Evolutionary conservation across 352 stramenopile genomes (phyloP).

Genomic region (Plasmopara muralis): DNA sequence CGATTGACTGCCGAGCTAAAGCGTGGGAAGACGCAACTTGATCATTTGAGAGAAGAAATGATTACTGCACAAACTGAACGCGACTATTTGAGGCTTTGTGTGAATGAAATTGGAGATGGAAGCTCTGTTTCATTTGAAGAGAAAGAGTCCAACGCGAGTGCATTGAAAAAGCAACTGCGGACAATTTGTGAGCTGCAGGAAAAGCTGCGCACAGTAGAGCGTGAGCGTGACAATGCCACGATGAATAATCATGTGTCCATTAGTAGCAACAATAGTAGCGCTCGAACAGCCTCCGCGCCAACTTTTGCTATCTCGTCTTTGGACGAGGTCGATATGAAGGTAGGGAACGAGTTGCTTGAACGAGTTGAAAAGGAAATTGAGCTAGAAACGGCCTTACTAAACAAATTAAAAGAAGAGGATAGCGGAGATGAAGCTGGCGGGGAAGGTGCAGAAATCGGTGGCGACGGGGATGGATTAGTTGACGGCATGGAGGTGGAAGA

Average conservation of each 20-base stretch:
- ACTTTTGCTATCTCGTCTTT: constrained; percentile 35
- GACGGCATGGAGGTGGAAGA: constrained; percentile 34
- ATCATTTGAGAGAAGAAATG: constrained; percentile 81
- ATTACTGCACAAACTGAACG: constrained; percentile 79
- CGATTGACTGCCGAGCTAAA: constrained; percentile 72
- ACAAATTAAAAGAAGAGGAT: constrained; percentile 55
- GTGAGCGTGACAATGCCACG: constrained; percentile 54
- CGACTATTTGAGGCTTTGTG: constrained; percentile 65
- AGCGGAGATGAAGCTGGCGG: constrained; percentile 33
- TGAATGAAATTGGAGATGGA: constrained; percentile 39
- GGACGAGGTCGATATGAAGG: constrained; percentile 41
- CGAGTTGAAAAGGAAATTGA: constrained; percentile 73
- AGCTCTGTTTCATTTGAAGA: constrained; percentile 28
- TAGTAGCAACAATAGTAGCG: background rate
- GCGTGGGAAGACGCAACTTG: constrained; percentile 66
- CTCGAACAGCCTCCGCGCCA: constrained; percentile 15
- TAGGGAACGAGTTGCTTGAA: constrained; percentile 59
- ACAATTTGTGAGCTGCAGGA: constrained; percentile 79
- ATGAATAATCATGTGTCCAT: constrained; percentile 24
- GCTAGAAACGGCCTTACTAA: constrained; percentile 63
- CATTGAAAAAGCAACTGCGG: constrained; percentile 72
- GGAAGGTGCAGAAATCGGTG: constrained; percentile 36
- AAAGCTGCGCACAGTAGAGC: constrained; percentile 57
- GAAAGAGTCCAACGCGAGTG: constrained; percentile 49
- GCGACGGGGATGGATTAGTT: constrained; percentile 28